Evolutionary conservation across 1,139 yeast species (phyloP).

Genomic region (Lodderomyces theae): DNA sequence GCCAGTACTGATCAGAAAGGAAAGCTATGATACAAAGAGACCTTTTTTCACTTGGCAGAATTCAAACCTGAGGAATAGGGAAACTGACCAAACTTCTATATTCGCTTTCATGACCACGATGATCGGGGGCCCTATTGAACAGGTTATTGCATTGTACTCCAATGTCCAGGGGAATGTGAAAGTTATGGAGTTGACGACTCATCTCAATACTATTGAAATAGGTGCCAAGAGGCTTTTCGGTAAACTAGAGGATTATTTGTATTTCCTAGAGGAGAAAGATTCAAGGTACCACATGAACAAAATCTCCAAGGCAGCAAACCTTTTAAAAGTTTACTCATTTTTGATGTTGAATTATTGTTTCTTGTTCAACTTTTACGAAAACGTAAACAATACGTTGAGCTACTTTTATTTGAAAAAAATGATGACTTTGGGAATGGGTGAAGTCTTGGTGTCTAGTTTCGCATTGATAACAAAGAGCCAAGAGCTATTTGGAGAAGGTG

Average conservation of each 20-base stretch:
- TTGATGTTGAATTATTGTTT: conserved; percentile 31
- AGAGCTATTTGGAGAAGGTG: conserved; percentile 25
- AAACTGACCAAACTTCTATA: conserved; percentile 17
- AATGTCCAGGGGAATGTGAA: conserved; percentile 9
- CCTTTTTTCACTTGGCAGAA: conserved; percentile 25
- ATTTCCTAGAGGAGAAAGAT: conserved; percentile 22
- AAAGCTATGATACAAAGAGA: conserved; percentile 35
- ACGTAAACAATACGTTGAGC: conserved; percentile 20
- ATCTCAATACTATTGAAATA: conserved; percentile 31
- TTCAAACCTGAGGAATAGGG: conserved; percentile 14
- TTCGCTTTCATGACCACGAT: conserved; percentile 19
- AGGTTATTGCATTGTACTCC: conserved; percentile 7
- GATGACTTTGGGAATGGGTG: conserved; percentile 25
- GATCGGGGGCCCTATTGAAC: conserved; percentile 16
- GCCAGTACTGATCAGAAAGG: conserved; percentile 29
- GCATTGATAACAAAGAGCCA: conserved; percentile 22
- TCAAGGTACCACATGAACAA: conserved; percentile 22
- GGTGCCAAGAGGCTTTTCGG: conserved; percentile 23
- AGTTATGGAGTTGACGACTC: conserved; percentile 15
- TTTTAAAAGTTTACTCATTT: conserved; percentile 28
- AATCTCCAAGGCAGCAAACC: conserved; percentile 34
- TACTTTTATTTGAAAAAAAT: conserved; percentile 31
- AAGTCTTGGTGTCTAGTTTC: conserved; percentile 36
- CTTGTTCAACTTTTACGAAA: conserved; percentile 34
- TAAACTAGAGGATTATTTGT: conserved; percentile 29